Percentiles rank a stretch among this genome's conserved stretches.
phyloP scores from a whole-genome alignment of 225 moss, liverwort and hornwort species.

The Bryoerythrophyllum caledonicum region DNA sequence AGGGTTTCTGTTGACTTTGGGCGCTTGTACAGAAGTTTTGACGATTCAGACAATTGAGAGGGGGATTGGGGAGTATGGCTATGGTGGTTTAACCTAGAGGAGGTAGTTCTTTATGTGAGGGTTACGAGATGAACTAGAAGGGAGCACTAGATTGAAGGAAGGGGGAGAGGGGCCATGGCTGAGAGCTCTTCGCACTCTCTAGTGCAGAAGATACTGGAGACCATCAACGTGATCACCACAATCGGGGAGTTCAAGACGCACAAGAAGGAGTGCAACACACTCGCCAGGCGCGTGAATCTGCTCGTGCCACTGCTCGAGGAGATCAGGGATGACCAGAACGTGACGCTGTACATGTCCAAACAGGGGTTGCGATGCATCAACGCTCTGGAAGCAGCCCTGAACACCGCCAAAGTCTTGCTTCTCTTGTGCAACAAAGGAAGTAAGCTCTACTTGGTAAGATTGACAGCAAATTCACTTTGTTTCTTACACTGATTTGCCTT shows the following conservation, averaged over 20 bases:
- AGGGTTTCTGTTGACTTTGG: neutral
- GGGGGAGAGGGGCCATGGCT: constrained; percentile 43
- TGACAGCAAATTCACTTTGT: neutral
- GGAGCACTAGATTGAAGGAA: neutral
- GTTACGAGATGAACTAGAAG: constrained; percentile 25
- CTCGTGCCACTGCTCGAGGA: constrained; percentile 85
- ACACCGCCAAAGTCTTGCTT: constrained; percentile 57
- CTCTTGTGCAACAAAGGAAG: constrained; percentile 75
- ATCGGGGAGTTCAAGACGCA: constrained; percentile 69
- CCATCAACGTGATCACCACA: constrained; percentile 56
- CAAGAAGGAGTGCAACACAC: constrained; percentile 66
- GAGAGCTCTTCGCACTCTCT: constrained; percentile 59
- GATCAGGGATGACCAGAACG: constrained; percentile 47
- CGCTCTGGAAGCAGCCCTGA: constrained; percentile 54
- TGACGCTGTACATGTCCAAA: constrained; percentile 45
- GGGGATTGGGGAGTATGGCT: neutral
- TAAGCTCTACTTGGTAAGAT: constrained; percentile 70
- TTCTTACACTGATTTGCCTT: neutral
- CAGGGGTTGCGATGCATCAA: constrained; percentile 51
- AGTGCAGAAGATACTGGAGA: constrained; percentile 70
- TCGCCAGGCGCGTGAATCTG: constrained; percentile 70
- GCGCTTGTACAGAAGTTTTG: neutral
- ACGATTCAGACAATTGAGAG: neutral
- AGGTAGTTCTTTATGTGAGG: constrained; percentile 1
- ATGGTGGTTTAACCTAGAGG: neutral